These are phyloP conservation scores for Akanthomyces dipterigenus DNA, from an alignment of 2,329 filamentous ascomycete genomes.

Conservation along the genomic window DNA sequence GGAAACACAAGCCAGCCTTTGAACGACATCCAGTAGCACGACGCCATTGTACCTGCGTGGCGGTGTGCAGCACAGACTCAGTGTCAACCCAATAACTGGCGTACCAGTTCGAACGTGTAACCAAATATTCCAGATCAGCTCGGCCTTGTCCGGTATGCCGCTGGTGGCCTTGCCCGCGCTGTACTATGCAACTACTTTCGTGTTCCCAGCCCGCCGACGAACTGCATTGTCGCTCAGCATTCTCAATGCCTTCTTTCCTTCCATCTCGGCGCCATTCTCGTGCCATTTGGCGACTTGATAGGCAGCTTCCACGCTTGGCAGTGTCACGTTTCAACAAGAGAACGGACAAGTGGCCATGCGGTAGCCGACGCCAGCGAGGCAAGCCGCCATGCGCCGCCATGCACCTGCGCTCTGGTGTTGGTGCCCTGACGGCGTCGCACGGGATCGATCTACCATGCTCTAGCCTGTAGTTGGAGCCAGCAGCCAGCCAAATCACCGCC, in stretches of 20 bases:
- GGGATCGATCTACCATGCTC: conserved; percentile 12
- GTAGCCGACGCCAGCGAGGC: neutral
- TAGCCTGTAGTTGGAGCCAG: no score
- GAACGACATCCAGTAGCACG: neutral
- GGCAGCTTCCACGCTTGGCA: neutral
- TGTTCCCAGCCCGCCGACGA: neutral
- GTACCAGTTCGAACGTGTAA: neutral
- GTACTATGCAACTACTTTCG: neutral
- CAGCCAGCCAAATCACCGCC: conserved; percentile 3
- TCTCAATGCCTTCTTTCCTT: neutral
- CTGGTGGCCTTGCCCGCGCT: neutral
- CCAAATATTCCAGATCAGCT: neutral
- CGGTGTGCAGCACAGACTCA: neutral
- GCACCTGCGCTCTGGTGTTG: neutral
- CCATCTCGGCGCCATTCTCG: neutral
- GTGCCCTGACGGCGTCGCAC: conserved; percentile 5
- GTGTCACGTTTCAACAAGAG: conserved; percentile 4
- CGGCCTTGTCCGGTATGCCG: neutral
- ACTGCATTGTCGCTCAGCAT: neutral
- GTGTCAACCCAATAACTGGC: neutral
- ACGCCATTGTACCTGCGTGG: neutral
- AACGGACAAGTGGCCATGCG: neutral
- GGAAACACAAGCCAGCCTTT: neutral
- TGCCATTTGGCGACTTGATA: no score
- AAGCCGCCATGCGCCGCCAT: conserved; percentile 1